phyloP scores from a whole-genome alignment of 139 green algal species.

The Haematococcus lacustris region DNA sequence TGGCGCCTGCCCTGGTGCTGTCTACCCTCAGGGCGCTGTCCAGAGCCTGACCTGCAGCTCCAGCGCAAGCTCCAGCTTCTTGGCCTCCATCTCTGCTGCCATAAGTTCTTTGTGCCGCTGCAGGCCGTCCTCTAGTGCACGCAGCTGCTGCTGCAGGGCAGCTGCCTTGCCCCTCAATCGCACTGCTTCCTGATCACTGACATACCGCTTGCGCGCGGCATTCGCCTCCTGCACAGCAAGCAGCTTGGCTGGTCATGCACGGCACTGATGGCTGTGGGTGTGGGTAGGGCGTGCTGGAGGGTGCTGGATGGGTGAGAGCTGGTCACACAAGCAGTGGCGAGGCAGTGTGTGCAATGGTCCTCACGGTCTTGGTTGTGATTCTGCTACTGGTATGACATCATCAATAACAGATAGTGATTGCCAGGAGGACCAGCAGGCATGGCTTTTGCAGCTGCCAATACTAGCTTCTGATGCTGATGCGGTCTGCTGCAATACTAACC shows the following conservation, averaged over 20 bases:
- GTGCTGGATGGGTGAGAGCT: neutral
- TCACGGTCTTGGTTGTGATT: neutral
- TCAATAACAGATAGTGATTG: too few species aligned
- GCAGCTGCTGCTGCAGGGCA: slow-evolving; percentile 10
- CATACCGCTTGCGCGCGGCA: slow-evolving; percentile 8
- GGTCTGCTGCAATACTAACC: too few species aligned
- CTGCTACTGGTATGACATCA: too few species aligned
- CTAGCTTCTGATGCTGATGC: too few species aligned
- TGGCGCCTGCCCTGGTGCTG: too few species aligned
- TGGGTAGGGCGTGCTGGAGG: neutral
- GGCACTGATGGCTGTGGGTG: neutral
- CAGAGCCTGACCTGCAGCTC: slow-evolving; percentile 27
- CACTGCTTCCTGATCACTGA: slow-evolving; percentile 14
- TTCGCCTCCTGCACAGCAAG: slow-evolving; percentile 21
- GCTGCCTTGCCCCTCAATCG: slow-evolving; percentile 8
- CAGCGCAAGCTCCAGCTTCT: slow-evolving; percentile 19
- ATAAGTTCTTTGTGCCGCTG: slow-evolving; percentile 4
- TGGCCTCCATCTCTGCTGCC: slow-evolving; percentile 14
- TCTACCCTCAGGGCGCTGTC: too few species aligned
- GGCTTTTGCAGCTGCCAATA: too few species aligned
- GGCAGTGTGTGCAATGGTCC: neutral
- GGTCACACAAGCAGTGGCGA: neutral
- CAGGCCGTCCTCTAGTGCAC: slow-evolving; percentile 8
- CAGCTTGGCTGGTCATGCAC: too few species aligned
- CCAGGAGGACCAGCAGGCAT: too few species aligned